Evolutionary conservation across 768 basidiomycete species (phyloP).

Genomic region (Kwoniella heveanensis): DNA sequence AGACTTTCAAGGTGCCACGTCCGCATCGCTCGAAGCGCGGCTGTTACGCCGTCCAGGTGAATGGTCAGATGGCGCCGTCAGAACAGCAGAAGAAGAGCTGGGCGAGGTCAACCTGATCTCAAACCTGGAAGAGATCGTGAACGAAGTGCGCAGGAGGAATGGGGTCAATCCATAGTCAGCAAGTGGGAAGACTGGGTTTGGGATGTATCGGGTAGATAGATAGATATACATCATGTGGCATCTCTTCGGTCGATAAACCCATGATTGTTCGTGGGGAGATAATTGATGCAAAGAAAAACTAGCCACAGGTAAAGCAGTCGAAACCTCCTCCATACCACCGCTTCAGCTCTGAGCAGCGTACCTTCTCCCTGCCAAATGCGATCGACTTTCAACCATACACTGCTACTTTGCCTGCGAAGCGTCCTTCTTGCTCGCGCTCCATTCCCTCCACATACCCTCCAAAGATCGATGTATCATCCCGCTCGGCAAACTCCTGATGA

Average conservation of each 20-base stretch:
- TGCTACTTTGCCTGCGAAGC: background rate
- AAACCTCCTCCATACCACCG: no score
- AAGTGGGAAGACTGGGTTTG: no score
- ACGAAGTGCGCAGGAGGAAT: slow-evolving; percentile 36
- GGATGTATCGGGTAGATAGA: no score
- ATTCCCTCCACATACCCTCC: slow-evolving; percentile 90
- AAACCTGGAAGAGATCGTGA: slow-evolving; percentile 36
- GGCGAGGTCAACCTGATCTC: slow-evolving; percentile 29
- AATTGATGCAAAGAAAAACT: no score
- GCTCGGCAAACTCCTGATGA: slow-evolving; percentile 83
- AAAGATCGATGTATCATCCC: slow-evolving; percentile 85
- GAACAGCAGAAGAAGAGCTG: slow-evolving; percentile 31
- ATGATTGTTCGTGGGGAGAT: no score
- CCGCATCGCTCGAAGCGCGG: slow-evolving; percentile 44
- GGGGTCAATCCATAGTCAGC: background rate
- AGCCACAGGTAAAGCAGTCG: no score
- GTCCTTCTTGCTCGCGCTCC: slow-evolving; percentile 23
- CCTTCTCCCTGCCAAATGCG: no score
- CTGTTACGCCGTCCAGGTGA: slow-evolving; percentile 46
- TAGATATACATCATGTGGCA: no score
- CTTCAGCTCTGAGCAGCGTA: no score
- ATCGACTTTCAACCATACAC: no score
- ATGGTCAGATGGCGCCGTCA: slow-evolving; percentile 50
- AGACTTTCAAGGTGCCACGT: slow-evolving; percentile 45
- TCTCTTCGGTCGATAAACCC: no score